phyloP scores from a whole-genome alignment of 2,329 filamentous ascomycete species.

The Metarhizium album region DNA sequence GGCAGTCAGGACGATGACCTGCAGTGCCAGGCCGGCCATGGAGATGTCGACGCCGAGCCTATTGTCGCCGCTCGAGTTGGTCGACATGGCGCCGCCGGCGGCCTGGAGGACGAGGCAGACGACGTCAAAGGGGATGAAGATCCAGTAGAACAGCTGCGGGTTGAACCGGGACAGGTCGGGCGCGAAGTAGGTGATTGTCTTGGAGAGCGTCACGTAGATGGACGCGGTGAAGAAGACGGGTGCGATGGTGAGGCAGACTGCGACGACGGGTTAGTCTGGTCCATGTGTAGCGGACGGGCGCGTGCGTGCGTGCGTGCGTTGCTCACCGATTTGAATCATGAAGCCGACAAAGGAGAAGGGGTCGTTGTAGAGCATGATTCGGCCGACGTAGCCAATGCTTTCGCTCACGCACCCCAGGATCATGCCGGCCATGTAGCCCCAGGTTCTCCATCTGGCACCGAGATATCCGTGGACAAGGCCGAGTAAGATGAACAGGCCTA shows the following conservation, averaged over 20 bases:
- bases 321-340: conserved; percentile 52
- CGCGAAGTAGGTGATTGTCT: conserved; percentile 29
- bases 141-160: conserved; percentile 32
- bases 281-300: too few species aligned
- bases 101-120: conserved; percentile 47
- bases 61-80: conserved; percentile 28
- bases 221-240: conserved; percentile 45
- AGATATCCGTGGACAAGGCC: conserved; percentile 30
- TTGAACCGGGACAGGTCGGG: conserved; percentile 31
- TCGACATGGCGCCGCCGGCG: conserved; percentile 43
- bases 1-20: conserved; percentile 42
- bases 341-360: conserved; percentile 50
- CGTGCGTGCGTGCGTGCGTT: too few species aligned
- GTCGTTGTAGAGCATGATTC: conserved; percentile 45
- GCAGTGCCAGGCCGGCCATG: conserved; percentile 45
- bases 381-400: conserved; percentile 51
- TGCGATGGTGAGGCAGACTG: conserved; percentile 43
- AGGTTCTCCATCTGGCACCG: conserved; percentile 36
- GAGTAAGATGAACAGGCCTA: conserved; percentile 36
- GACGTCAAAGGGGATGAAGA: conserved; percentile 45
- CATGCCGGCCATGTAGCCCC: conserved; percentile 41
- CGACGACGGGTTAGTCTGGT: neutral
- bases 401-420: conserved; percentile 45
- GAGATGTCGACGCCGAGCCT: conserved; percentile 27
- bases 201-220: conserved; percentile 52